Base-by-base conservation (phyloP, 2,329 filamentous ascomycete genomes). In the Zasmidium cellare region DNA sequence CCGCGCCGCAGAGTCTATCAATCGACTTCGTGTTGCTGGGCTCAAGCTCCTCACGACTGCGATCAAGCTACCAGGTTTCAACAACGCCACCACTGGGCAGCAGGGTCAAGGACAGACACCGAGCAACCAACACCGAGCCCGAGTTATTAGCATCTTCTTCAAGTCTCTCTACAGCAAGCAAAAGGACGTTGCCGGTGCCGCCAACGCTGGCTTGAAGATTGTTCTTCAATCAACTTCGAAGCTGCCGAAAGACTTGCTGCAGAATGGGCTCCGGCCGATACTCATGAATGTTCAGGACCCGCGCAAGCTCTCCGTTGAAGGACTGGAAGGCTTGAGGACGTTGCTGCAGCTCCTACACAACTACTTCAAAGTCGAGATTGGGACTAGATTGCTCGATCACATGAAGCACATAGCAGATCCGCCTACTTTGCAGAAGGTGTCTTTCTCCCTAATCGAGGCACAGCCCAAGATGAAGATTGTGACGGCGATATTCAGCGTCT, bases 281-380 rank as follows among this genome's bases (percentile, higher is more conserved):
- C 77, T 99, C 35, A 92, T 96, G 71, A 99, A 96, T 71, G 83
- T 99, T 2, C 93, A 96, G 65, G 94, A 99, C 70, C 90, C 93
- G 0, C 91, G 96, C 72, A 88, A 93, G 57, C 80, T 99, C 19
- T 96, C 87, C 19, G 90, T 93, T 0, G 89, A 92, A 67, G 92
- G 92, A 2, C 80, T 99, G 3, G 92, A 97, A 71, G 96, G 96
- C 23, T 79, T 99, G 28, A 92, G 92, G 18, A 87, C 93, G 41
- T 81, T 99, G 1, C 77, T 99, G 59, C 93, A 94, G 63, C 81
- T 99, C 1, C 80, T 99, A 18, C 99, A 93, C 0, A 97, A 94
- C 59, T 99, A 99, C 74, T 99, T 99, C 77, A 99, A 99, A 76
- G 92, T 97, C 0, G 94, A 99, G 72, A 99, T 99, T 54, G 96